Evolutionary conservation across 2,329 filamentous ascomycete genomes (phyloP).

Genomic region (Arachnopeziza araneosa): DNA sequence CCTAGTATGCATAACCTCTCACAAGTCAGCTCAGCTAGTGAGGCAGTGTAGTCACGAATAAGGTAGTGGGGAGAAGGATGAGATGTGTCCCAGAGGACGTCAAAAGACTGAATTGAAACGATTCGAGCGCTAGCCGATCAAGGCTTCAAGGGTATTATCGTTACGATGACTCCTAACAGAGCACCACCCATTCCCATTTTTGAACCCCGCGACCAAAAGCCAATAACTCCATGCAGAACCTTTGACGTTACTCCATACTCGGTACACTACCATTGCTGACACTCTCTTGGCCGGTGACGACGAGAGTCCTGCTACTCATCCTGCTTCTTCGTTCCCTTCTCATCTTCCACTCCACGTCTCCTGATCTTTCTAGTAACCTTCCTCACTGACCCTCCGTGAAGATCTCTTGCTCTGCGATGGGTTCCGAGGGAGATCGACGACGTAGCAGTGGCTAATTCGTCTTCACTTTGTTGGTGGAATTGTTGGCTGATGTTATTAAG

Average conservation of each 20-base stretch:
- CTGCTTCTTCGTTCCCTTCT: neutral
- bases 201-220: no score
- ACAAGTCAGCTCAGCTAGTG: no score
- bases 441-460: neutral
- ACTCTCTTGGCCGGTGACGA: neutral
- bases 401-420: neutral
- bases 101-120: no score
- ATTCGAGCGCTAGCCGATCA: no score
- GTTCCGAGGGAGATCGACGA: neutral
- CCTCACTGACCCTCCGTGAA: neutral
- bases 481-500: neutral
- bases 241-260: neutral
- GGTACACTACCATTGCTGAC: neutral
- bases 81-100: no score
- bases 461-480: neutral
- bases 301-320: neutral
- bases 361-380: neutral
- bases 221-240: neutral
- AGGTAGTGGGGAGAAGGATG: no score
- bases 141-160: no score
- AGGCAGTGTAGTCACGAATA: no score
- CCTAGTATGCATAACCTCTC: no score
- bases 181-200: no score
- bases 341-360: neutral
- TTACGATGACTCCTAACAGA: no score